These are phyloP conservation scores for Candida freyschussii DNA, from an alignment of 1,139 yeast genomes.

Conservation along the genomic window DNA sequence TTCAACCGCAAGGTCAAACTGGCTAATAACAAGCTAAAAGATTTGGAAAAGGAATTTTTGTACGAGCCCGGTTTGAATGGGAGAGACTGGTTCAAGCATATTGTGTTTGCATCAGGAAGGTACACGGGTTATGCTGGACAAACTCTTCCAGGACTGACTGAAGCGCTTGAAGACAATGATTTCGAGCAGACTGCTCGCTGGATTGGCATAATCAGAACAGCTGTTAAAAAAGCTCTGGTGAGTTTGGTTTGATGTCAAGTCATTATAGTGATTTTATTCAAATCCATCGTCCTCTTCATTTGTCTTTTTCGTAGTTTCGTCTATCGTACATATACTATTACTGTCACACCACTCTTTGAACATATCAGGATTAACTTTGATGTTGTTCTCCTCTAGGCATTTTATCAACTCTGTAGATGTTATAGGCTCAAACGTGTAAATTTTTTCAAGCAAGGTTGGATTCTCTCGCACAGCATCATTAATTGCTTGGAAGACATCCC, in stretches of 20 bases:
- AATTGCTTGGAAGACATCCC: constrained; percentile 24
- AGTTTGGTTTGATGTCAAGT: constrained; percentile 3
- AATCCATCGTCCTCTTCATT: constrained; percentile 4
- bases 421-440: constrained; percentile 34
- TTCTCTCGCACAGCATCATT: constrained; percentile 19
- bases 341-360: constrained; percentile 25
- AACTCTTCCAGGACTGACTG: constrained; percentile 72
- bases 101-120: constrained; percentile 78
- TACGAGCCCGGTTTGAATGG: constrained; percentile 57
- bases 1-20: constrained; percentile 26
- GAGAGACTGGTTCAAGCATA: constrained; percentile 84
- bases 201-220: constrained; percentile 44
- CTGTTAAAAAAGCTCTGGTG: constrained; percentile 26
- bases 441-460: constrained; percentile 27
- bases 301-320: constrained; percentile 8
- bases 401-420: constrained; percentile 23
- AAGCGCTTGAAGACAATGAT: constrained; percentile 70
- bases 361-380: constrained; percentile 10
- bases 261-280: no score
- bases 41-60: constrained; percentile 65
- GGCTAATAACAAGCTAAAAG: constrained; percentile 41
- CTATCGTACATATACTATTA: constrained; percentile 21
- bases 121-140: constrained; percentile 86
- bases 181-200: constrained; percentile 49
- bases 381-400: constrained; percentile 7